A percentile compares a stretch with the other conserved stretches of the same genome.
Evolutionary conservation across 192 early-diverging fungal genomes (phyloP).

Genomic region (Rhizophagus sp.): DNA sequence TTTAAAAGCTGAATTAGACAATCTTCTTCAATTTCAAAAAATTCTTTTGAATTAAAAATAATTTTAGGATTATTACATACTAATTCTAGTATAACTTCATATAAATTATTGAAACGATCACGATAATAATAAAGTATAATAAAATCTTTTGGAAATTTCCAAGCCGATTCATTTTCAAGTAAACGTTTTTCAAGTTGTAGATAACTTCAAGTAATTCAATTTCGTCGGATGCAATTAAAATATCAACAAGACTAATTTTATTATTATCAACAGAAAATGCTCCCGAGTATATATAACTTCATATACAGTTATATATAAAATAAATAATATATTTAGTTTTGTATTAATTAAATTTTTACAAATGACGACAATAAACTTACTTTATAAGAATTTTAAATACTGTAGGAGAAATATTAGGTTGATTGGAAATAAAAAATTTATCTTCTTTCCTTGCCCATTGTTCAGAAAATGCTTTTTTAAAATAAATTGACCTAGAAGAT

Average conservation of each 20-base stretch:
- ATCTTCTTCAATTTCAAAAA: background rate
- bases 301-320: background rate
- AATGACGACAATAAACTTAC: background rate
- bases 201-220: background rate
- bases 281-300: conserved; percentile 10
- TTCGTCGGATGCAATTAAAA: background rate
- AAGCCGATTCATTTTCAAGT: background rate
- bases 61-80: background rate
- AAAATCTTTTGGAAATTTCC: background rate
- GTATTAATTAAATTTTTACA: too few species aligned
- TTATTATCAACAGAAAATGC: background rate
- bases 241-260: background rate
- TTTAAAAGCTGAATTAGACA: background rate
- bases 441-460: background rate
- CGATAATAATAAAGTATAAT: background rate
- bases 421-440: background rate
- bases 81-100: background rate
- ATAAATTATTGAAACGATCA: background rate
- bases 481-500: background rate
- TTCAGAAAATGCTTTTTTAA: conserved; percentile 3
- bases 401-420: conserved; percentile 18
- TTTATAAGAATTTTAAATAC: background rate
- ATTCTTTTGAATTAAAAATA: conserved; percentile 8
- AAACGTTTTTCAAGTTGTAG: conserved; percentile 2
- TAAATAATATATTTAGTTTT: background rate